phyloP scores from a whole-genome alignment of 352 stramenopile genomes.

The Phytophthora pluvialis region DNA sequence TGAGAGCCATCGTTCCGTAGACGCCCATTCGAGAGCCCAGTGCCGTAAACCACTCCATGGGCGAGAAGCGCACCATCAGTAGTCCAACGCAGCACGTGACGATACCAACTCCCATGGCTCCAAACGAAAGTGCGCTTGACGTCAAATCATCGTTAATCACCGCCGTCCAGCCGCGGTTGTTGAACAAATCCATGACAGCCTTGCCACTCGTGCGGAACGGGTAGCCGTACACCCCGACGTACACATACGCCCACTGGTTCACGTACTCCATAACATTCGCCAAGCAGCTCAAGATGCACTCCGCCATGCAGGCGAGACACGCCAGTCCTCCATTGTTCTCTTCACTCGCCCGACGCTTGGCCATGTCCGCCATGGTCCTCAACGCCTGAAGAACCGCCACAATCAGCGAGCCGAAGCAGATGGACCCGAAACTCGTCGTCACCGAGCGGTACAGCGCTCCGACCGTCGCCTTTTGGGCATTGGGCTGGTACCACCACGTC shows the following conservation, averaged over 20 bases:
- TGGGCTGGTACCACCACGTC: conserved; percentile 86
- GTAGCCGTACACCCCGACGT: conserved; percentile 91
- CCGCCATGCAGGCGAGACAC: conserved; percentile 86
- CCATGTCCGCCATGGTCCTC: conserved; percentile 71
- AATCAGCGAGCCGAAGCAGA: conserved; percentile 88
- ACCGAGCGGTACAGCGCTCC: conserved; percentile 82
- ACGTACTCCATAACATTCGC: conserved; percentile 91
- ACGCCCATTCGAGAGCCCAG: conserved; percentile 53
- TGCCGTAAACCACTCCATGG: conserved; percentile 59
- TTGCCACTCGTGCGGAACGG: conserved; percentile 87
- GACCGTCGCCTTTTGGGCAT: conserved; percentile 58
- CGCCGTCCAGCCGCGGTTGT: conserved; percentile 85
- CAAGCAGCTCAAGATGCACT: conserved; percentile 88
- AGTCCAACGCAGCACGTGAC: conserved; percentile 69
- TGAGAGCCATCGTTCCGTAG: conserved; percentile 63
- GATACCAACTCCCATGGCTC: conserved; percentile 78
- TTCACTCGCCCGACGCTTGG: conserved; percentile 72
- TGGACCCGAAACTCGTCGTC: conserved; percentile 81
- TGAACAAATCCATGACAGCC: conserved; percentile 89
- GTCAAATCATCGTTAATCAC: conserved; percentile 92
- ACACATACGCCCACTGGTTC: conserved; percentile 92
- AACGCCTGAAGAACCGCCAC: conserved; percentile 87
- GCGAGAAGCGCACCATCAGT: conserved; percentile 74
- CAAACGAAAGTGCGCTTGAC: conserved; percentile 81
- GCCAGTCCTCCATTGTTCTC: conserved; percentile 79